Evolutionary conservation across 176 grass and related monocot genomes (phyloP).

Genomic region (Oryza rufipogon): DNA sequence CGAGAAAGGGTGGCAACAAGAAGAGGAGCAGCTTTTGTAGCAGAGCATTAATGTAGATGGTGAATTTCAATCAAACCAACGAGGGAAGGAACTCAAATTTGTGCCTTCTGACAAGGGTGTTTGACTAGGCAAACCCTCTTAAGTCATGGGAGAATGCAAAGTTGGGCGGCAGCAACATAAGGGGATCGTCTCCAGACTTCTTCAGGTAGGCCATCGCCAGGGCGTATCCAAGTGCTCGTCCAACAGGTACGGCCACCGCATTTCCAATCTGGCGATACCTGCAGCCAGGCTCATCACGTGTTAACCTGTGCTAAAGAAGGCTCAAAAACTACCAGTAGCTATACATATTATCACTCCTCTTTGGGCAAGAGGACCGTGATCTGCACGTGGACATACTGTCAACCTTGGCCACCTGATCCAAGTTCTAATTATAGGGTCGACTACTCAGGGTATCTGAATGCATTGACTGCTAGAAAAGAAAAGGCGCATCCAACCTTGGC

Average conservation of each 20-base stretch:
- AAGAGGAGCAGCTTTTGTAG: slow-evolving; percentile 2
- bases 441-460: neutral
- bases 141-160: slow-evolving; percentile 65
- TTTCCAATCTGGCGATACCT: slow-evolving; percentile 96
- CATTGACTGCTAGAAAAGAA: neutral
- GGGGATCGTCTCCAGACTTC: slow-evolving; percentile 56
- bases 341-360: slow-evolving; percentile 2
- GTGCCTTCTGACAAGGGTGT: slow-evolving; percentile 6
- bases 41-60: slow-evolving; percentile 5
- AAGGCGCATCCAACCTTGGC: neutral
- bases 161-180: slow-evolving; percentile 74
- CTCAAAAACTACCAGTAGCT: neutral
- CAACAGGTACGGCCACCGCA: slow-evolving; percentile 84
- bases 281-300: slow-evolving; percentile 38
- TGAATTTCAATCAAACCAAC: neutral
- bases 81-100: neutral
- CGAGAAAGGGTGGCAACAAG: neutral
- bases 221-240: slow-evolving; percentile 72
- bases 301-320: slow-evolving; percentile 24
- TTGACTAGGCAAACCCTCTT: slow-evolving; percentile 14
- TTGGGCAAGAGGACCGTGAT: neutral
- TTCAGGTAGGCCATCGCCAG: slow-evolving; percentile 69
- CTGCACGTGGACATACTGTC: neutral
- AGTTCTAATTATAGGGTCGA: neutral
- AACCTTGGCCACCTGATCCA: neutral